Evolutionary conservation across 2,329 filamentous ascomycete species (phyloP).

Genomic region (Aplosporella prunicola): DNA sequence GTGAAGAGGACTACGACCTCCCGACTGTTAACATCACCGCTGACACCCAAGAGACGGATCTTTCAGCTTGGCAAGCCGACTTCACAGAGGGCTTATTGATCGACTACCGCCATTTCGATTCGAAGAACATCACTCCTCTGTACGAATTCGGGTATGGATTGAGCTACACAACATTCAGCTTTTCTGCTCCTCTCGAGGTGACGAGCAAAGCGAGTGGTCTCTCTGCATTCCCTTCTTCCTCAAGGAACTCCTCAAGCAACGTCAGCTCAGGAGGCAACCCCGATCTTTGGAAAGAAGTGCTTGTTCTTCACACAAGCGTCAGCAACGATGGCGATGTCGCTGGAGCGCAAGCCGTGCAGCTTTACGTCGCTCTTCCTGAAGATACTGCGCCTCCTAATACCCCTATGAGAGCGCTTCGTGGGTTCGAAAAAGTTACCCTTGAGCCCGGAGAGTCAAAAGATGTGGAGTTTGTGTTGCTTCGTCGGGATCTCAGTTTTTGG

Average conservation of each 20-base stretch:
- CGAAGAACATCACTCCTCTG: constrained; percentile 59
- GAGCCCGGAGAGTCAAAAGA: constrained; percentile 30
- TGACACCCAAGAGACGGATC: constrained; percentile 9
- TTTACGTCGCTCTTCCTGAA: constrained; percentile 42
- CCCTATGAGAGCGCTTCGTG: constrained; percentile 34
- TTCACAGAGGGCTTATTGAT: constrained; percentile 77
- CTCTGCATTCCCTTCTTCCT: constrained; percentile 39
- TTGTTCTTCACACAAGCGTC: constrained; percentile 38
- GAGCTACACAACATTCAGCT: constrained; percentile 65
- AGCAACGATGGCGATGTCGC: constrained; percentile 41
- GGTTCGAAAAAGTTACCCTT: constrained; percentile 43
- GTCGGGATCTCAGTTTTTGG: constrained; percentile 43
- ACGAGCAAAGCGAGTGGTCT: not conserved
- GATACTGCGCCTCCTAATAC: constrained; percentile 29
- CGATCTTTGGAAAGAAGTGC: constrained; percentile 41
- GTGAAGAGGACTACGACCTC: constrained; percentile 45
- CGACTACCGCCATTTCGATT: constrained; percentile 86
- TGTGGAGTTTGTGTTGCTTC: constrained; percentile 38
- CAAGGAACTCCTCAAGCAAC: constrained; percentile 1
- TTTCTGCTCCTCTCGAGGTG: constrained; percentile 37
- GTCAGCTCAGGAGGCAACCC: constrained; percentile 41
- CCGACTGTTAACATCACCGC: constrained; percentile 13
- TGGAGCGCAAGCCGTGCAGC: constrained; percentile 45
- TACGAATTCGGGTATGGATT: constrained; percentile 84
- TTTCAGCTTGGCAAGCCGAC: constrained; percentile 23